Evolutionary conservation across 1,284 basidiomycete species (phyloP).

Genomic region (Apiotrichum porosum): DNA sequence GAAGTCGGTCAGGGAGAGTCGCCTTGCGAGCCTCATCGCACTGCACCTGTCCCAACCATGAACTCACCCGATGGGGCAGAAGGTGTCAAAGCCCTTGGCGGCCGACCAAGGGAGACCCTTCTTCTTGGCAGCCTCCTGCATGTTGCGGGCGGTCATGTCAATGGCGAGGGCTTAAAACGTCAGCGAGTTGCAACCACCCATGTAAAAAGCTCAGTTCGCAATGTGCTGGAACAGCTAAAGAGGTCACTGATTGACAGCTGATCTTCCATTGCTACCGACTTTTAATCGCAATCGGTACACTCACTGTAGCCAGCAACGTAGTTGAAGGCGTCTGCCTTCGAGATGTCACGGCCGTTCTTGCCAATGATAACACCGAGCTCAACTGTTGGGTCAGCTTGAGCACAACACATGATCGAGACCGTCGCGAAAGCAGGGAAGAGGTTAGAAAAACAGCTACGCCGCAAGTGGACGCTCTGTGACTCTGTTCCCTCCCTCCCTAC

Average conservation of each 20-base stretch:
- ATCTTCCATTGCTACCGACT: too few relatives aligned
- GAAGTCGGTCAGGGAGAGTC: neutral
- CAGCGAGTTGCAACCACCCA: too few relatives aligned
- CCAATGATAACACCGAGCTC: constrained; percentile 97
- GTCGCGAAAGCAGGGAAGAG: too few relatives aligned
- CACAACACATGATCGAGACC: too few relatives aligned
- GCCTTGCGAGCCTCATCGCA: too few relatives aligned
- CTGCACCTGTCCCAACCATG: too few relatives aligned
- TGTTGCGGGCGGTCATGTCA: constrained; percentile 91
- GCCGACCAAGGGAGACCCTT: constrained; percentile 91
- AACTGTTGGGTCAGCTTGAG: constrained; percentile 65
- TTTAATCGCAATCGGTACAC: too few relatives aligned
- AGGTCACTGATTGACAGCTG: too few relatives aligned
- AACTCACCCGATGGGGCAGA: constrained; percentile 64
- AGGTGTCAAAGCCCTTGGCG: constrained; percentile 86
- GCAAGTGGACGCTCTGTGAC: neutral
- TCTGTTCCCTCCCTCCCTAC: neutral
- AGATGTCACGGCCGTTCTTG: constrained; percentile 74
- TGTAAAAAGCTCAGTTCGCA: too few relatives aligned
- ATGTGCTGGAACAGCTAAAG: too few relatives aligned
- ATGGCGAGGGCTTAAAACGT: constrained; percentile 69
- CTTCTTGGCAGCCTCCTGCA: constrained; percentile 89
- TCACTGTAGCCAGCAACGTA: constrained; percentile 88
- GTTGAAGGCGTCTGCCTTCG: constrained; percentile 62
- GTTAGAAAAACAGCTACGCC: too few relatives aligned